Conservation (phyloP, 805 yeast genomes). For the Blastobotrys peoriensis region DNA sequence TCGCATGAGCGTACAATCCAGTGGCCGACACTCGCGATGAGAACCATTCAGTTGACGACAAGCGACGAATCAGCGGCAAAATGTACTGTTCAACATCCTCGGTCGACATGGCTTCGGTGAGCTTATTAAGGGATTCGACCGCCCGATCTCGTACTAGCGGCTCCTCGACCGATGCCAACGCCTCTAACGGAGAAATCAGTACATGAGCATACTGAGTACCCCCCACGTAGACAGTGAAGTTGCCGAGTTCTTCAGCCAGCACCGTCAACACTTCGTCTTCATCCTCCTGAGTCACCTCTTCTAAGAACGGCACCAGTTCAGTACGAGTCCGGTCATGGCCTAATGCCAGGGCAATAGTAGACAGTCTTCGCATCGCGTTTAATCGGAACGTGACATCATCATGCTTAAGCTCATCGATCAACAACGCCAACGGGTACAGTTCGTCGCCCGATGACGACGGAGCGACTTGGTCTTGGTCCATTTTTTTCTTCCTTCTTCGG, state of each 20-base stretch:
- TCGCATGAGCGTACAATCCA: constrained; percentile 70
- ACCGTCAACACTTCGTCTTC: constrained; percentile 97
- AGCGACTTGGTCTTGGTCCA: too few relatives aligned
- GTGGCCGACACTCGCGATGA: constrained; percentile 86
- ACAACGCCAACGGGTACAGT: constrained; percentile 87
- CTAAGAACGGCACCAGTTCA: constrained; percentile 85
- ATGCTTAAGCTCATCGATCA: constrained; percentile 95
- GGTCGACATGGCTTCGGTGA: constrained; percentile 41
- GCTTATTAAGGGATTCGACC: constrained; percentile 70
- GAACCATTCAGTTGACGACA: constrained; percentile 91
- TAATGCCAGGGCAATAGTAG: constrained; percentile 89
- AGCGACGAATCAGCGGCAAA: constrained; percentile 67
- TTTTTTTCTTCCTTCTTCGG: too few relatives aligned
- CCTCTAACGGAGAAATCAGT: constrained; percentile 62
- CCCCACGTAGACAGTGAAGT: constrained; percentile 83
- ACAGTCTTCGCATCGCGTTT: constrained; percentile 88
- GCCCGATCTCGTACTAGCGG: constrained; percentile 95
- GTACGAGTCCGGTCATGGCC: constrained; percentile 89
- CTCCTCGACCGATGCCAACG: constrained; percentile 88
- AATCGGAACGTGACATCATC: constrained; percentile 93
- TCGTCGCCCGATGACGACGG: constrained; percentile 34
- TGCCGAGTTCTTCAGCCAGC: constrained; percentile 83
- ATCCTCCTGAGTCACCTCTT: constrained; percentile 66
- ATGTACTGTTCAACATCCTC: constrained; percentile 62
- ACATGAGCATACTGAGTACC: constrained; percentile 61